Conservation (phyloP, 345 rosid species). For the Arabidopsis arenosa region DNA sequence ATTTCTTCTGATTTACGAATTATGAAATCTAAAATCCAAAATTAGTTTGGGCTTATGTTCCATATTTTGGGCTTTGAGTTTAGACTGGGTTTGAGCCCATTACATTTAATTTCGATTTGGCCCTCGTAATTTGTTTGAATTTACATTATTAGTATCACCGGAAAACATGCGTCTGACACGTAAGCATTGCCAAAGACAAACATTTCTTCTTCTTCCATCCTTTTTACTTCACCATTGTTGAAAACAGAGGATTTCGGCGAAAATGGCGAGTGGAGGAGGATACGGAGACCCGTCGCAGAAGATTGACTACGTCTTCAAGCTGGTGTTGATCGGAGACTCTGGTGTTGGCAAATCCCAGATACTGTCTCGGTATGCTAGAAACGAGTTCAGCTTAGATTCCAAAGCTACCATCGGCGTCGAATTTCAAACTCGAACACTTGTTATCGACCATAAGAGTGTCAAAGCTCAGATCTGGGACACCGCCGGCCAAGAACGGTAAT, state of each 20-base stretch:
- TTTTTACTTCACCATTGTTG: slow-evolving; percentile 9
- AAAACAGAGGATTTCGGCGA: background rate
- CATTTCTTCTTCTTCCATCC: background rate
- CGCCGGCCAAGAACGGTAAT: slow-evolving; percentile 88
- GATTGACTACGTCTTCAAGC: slow-evolving; percentile 80
- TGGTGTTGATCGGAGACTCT: slow-evolving; percentile 86
- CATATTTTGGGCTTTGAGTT: no score
- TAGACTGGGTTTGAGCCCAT: no score
- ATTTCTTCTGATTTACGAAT: no score
- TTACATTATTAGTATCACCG: no score
- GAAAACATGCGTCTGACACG: no score
- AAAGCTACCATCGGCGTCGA: slow-evolving; percentile 96
- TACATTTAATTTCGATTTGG: no score
- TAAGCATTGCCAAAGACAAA: no score
- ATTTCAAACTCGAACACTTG: slow-evolving; percentile 81
- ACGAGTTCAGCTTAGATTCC: slow-evolving; percentile 84
- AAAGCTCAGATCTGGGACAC: slow-evolving; percentile 99
- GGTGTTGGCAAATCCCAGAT: slow-evolving; percentile 89
- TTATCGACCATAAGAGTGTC: slow-evolving; percentile 76
- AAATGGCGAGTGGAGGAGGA: slow-evolving; percentile 65
- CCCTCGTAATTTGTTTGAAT: no score
- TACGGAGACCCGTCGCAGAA: slow-evolving; percentile 63
- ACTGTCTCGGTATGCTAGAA: slow-evolving; percentile 75
- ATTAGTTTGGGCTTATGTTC: no score
- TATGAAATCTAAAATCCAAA: no score